Conservation (phyloP, 2,329 filamentous ascomycete genomes). For the Gaeumannomyces sp. region DNA sequence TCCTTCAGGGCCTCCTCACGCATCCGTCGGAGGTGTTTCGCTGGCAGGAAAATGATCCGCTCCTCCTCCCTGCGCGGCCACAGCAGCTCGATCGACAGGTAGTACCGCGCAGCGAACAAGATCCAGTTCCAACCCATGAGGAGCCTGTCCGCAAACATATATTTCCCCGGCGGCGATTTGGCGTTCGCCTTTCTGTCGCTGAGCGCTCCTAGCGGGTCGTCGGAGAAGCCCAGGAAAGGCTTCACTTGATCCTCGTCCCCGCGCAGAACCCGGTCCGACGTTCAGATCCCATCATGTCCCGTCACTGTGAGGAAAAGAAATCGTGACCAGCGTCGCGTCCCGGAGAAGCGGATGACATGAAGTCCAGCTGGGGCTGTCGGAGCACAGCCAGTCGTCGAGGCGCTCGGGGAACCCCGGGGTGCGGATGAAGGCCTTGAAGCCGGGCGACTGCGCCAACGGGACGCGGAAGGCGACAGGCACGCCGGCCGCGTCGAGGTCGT, state of each 20-base stretch:
- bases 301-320: slow-evolving; percentile 42
- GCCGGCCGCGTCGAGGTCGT: slow-evolving; percentile 4
- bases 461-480: slow-evolving; percentile 22
- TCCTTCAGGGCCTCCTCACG: slow-evolving; percentile 26
- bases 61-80: slow-evolving; percentile 26
- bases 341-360: slow-evolving; percentile 36
- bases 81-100: slow-evolving; percentile 25
- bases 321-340: slow-evolving; percentile 31
- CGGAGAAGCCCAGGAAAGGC: slow-evolving; percentile 23
- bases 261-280: slow-evolving; percentile 36
- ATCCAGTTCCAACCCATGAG: slow-evolving; percentile 23
- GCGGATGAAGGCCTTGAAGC: slow-evolving; percentile 13
- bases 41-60: slow-evolving; percentile 34
- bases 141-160: slow-evolving; percentile 13
- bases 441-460: slow-evolving; percentile 18
- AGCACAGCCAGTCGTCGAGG: slow-evolving; percentile 30
- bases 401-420: not conserved
- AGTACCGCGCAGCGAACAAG: slow-evolving; percentile 25
- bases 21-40: slow-evolving; percentile 22
- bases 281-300: slow-evolving; percentile 37
- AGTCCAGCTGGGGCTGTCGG: slow-evolving; percentile 36
- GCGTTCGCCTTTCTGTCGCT: no score
- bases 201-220: slow-evolving; percentile 21
- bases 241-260: slow-evolving; percentile 33
- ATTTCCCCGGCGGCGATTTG: not conserved